Evolutionary conservation across 148 eudicot species (phyloP).

Genomic region (Rhododendron vialii): DNA sequence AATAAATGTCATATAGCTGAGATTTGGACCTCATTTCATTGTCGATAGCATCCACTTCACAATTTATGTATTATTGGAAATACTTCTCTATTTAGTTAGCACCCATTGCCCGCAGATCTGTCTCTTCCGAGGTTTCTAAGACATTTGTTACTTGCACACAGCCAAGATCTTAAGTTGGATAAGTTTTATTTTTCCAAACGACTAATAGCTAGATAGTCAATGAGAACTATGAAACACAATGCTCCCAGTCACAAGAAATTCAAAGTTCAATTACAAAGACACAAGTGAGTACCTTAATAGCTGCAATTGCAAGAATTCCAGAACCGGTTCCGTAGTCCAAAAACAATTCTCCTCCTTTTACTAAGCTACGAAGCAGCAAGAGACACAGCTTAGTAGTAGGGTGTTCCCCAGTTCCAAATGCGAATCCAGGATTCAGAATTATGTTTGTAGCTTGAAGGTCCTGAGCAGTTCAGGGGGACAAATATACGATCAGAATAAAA

Average conservation of each 20-base stretch:
- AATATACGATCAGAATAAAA: background rate
- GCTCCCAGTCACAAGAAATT: background rate
- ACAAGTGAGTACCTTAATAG: slow-evolving; percentile 59
- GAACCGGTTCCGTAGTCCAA: slow-evolving; percentile 97
- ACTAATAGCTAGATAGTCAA: background rate
- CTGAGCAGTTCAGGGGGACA: slow-evolving; percentile 33
- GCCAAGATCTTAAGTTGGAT: background rate
- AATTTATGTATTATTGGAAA: background rate
- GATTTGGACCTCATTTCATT: background rate
- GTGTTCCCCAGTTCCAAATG: slow-evolving; percentile 98
- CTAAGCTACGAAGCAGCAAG: slow-evolving; percentile 47
- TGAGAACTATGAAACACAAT: background rate
- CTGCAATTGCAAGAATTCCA: slow-evolving; percentile 92
- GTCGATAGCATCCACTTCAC: background rate
- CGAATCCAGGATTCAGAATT: slow-evolving; percentile 75
- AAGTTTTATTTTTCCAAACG: background rate
- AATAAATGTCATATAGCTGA: background rate
- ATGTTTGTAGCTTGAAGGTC: slow-evolving; percentile 73
- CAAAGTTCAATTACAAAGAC: background rate
- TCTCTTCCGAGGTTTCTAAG: background rate
- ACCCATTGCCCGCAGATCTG: background rate
- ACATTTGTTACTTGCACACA: background rate
- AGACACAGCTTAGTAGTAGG: slow-evolving; percentile 91
- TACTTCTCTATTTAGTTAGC: background rate
- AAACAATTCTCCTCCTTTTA: slow-evolving; percentile 76